Percentiles rank a stretch among this genome's conserved stretches.
Evolutionary conservation across 2,329 filamentous ascomycete species (phyloP).

Genomic region (Colletotrichum horii): DNA sequence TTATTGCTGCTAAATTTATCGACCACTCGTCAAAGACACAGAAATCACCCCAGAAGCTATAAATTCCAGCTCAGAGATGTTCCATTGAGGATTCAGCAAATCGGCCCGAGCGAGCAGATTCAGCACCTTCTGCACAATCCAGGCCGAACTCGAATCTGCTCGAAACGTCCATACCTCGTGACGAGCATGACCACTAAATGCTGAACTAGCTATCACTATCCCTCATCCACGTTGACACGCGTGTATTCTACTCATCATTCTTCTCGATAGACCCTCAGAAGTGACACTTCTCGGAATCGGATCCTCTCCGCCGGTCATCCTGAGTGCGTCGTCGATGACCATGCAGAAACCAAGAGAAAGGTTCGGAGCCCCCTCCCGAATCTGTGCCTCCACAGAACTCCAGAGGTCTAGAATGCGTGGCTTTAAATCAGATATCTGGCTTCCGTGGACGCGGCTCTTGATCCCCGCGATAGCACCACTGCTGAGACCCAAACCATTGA

Average conservation of each 20-base stretch:
- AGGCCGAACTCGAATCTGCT: too few relatives aligned
- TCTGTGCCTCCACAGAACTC: too few relatives aligned
- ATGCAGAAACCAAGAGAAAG: too few relatives aligned
- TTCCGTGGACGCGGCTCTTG: accelerated
- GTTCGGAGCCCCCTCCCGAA: too few relatives aligned
- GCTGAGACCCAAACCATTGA: accelerated
- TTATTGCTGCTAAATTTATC: accelerated
- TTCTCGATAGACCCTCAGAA: background rate
- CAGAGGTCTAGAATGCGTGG: accelerated
- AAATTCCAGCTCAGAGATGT: too few relatives aligned
- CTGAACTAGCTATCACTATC: accelerated
- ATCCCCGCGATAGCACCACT: background rate
- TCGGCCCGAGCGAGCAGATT: too few relatives aligned
- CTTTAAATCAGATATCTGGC: background rate
- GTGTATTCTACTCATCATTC: background rate
- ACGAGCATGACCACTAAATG: background rate
- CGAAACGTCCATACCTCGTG: accelerated
- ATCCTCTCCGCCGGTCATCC: accelerated
- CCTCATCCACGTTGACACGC: accelerated
- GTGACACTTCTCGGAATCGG: accelerated
- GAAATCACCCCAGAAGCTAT: too few relatives aligned
- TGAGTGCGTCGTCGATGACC: too few relatives aligned
- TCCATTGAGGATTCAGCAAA: too few relatives aligned
- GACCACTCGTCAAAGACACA: background rate
- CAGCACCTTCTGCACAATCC: too few relatives aligned